Percentiles rank a stretch among this genome's conserved stretches.
These are phyloP conservation scores for Aureobasidium sp. DNA, from an alignment of 2,329 filamentous ascomycete species.

Conservation along the genomic window DNA sequence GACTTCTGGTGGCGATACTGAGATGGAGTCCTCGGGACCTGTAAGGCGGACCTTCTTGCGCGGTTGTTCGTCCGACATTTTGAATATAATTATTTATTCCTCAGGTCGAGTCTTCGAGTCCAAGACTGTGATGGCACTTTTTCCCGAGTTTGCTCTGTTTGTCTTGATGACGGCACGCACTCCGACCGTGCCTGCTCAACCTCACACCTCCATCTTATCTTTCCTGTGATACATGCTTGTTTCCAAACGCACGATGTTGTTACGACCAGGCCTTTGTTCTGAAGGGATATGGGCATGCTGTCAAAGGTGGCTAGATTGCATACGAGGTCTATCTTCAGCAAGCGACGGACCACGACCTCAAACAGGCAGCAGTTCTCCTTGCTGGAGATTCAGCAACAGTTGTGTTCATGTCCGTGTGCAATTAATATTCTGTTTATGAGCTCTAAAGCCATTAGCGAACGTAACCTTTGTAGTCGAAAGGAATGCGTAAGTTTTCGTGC, in stretches of 20 bases:
- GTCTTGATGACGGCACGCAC: neutral
- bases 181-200: neutral
- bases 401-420: neutral
- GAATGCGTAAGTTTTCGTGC: neutral
- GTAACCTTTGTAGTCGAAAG: neutral
- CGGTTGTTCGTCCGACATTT: conserved; percentile 15
- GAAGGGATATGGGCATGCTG: neutral
- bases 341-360: neutral
- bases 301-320: neutral
- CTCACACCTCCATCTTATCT: neutral
- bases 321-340: neutral
- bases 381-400: neutral
- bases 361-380: neutral
- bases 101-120: neutral
- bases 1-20: neutral
- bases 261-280: neutral
- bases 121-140: neutral
- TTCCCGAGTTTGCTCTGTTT: conserved; percentile 11
- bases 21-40: neutral
- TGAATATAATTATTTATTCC: neutral
- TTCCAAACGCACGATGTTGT: neutral
- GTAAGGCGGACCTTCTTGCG: conserved; percentile 15
- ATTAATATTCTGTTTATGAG: neutral
- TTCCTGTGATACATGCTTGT: neutral
- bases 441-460: neutral